Base-by-base conservation (phyloP, 2,329 filamentous ascomycete species). In the Xylariaceae sp. region DNA sequence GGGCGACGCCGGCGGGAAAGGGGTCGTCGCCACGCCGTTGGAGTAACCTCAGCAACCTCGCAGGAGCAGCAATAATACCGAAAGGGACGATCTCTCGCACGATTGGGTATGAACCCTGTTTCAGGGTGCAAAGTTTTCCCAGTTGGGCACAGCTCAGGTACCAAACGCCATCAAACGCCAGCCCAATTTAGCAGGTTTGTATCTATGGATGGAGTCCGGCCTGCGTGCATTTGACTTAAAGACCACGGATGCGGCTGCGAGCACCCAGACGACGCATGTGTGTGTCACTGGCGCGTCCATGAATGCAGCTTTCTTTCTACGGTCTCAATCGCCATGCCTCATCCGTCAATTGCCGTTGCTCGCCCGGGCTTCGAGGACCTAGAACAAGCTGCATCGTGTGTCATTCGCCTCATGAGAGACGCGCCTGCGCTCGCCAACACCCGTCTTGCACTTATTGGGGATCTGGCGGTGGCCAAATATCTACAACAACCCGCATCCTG, bases 141-240 rank as follows among this genome's bases (percentile, higher is more conserved):
- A 56, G 48, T 58, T 50, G 50, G 56, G 56, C 51, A 40, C 48
- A 13, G 13, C 42, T 58, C 46, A 56, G 56, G 56, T 58, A 56
- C 31, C 56, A 50, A 58, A 28, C 22, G 22, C 22, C 22, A 28
- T 28, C 22, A 28, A 28, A 53, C 51, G 19, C 45, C 54, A 47
- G 48, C 56, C 56, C 53, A 51, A 53, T 56, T 31, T 42, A 56
- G 53, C 51, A 58, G 56, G 52, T 47, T 51, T 31, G n/a, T 18
- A 31, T 42, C 42, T 41, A 36, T 14, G 36, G 45, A 47, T 31
- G 41, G 39, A 39, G 43, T 39, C 34, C 22, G 43, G 13, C 34
- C 51, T 31, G 42, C 28, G 31, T 31, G 31, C 39, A 17, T 43
- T 42, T 33, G 47, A 55, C 45, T 55, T 55, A 58, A 55, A 47